phyloP scores from a whole-genome alignment of 73 alveolate genomes.

The Tetrahymena malaccensis region DNA sequence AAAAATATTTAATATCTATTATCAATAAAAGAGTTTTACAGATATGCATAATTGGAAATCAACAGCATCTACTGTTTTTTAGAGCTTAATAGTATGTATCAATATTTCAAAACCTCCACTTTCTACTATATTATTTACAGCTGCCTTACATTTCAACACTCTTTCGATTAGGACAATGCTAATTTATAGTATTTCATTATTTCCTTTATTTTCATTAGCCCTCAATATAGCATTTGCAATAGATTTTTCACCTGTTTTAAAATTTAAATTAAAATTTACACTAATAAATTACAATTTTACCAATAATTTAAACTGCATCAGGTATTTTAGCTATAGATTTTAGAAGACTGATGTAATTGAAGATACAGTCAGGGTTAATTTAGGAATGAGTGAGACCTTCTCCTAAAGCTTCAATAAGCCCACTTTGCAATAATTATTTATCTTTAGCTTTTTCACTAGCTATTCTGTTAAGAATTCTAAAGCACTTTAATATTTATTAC shows the following conservation, averaged over 20 bases:
- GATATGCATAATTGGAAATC: background rate
- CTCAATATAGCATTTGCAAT: background rate
- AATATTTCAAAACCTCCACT: background rate
- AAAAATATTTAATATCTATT: background rate
- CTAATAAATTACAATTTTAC: background rate
- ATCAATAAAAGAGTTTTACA: background rate
- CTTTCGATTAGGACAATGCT: background rate
- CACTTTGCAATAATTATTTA: background rate
- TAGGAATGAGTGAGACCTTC: background rate
- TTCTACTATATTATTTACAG: background rate
- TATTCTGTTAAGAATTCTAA: background rate
- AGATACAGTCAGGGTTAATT: background rate
- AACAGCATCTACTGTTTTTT: background rate
- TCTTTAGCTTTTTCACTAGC: background rate
- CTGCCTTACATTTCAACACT: background rate
- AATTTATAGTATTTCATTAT: background rate
- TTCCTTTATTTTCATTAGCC: background rate
- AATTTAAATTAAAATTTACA: background rate
- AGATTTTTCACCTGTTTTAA: background rate
- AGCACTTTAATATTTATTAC: background rate
- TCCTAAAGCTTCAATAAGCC: background rate
- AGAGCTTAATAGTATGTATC: background rate
- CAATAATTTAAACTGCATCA: background rate
- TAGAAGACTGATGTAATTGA: background rate
- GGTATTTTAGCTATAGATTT: background rate